These are phyloP conservation scores for Pelargonium nanum DNA, from an alignment of 345 rosid species.

Conservation along the genomic window DNA sequence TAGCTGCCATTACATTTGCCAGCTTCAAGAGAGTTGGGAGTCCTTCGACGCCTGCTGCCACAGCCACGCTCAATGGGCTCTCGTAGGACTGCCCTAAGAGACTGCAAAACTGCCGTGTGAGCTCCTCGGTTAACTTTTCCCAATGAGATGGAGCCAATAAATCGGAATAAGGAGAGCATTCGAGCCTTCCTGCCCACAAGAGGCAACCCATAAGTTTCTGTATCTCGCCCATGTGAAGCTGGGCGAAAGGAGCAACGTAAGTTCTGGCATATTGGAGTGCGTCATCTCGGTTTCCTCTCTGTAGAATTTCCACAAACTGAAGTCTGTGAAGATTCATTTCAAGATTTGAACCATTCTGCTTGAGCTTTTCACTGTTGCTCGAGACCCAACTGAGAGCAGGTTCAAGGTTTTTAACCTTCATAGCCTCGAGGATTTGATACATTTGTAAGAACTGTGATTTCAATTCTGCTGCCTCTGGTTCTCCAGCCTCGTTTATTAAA, in stretches of 20 bases:
- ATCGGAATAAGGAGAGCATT: constrained; percentile 46
- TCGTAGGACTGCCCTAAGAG: constrained; percentile 36
- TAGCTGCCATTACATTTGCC: constrained; percentile 53
- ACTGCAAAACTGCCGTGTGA: constrained; percentile 38
- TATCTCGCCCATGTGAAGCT: constrained; percentile 27
- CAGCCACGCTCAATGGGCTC: constrained; percentile 39
- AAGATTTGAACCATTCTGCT: constrained; percentile 36
- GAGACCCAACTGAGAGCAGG: constrained; percentile 78
- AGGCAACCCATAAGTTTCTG: constrained; percentile 46
- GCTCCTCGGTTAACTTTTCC: constrained; percentile 42
- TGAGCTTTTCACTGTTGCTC: constrained; percentile 38
- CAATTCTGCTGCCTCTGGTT: constrained; percentile 26
- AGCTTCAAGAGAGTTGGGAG: constrained; percentile 61
- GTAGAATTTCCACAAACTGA: constrained; percentile 54
- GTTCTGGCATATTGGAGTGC: constrained; percentile 54
- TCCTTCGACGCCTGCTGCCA: constrained; percentile 61
- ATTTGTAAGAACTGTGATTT: constrained; percentile 50
- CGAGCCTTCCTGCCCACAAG: constrained; percentile 42
- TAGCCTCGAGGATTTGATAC: constrained; percentile 43
- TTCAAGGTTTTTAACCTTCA: constrained; percentile 37
- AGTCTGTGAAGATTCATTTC: constrained; percentile 47
- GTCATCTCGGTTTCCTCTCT: constrained; percentile 34
- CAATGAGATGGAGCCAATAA: constrained; percentile 31
- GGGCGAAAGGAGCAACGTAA: constrained; percentile 34
- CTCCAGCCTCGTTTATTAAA: constrained; percentile 49